A percentile compares a stretch with the other conserved stretches of the same genome.
Conservation (phyloP, 768 basidiomycete genomes). For the Lentinula detonsa region DNA sequence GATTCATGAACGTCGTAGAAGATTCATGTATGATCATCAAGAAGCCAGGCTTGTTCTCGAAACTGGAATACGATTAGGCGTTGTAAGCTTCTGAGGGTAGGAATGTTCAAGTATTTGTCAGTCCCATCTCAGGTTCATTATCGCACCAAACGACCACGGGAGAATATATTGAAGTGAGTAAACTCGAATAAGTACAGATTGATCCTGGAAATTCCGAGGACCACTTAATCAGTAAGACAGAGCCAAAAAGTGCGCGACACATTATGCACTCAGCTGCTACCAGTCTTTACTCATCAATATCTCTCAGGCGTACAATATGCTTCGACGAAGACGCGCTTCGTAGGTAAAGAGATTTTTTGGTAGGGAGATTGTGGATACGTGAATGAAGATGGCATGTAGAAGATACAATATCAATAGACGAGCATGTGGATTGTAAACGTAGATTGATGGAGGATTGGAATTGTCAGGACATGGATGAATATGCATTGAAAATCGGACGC, state of each 20-base stretch:
- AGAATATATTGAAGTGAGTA: background rate
- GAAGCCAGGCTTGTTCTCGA: background rate
- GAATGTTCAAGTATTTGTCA: background rate
- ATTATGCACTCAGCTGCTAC: no score
- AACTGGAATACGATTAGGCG: background rate
- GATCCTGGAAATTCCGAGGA: background rate
- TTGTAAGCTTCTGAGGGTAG: background rate
- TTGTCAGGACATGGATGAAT: no score
- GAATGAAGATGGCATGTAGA: background rate
- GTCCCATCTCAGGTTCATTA: background rate
- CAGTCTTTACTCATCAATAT: no score
- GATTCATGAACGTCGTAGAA: background rate
- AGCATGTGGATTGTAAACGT: background rate
- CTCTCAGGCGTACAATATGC: no score
- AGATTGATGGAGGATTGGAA: background rate
- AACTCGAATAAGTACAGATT: background rate
- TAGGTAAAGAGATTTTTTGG: no score
- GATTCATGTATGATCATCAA: background rate
- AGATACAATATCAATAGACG: no score
- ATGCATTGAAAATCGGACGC: no score
- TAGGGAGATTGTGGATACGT: background rate
- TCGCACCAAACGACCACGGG: background rate
- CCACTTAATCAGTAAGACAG: background rate
- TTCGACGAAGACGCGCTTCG: no score
- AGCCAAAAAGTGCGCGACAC: no score